Conservation (phyloP, 1,284 basidiomycete genomes). For the Ceratobasidium sp. region DNA sequence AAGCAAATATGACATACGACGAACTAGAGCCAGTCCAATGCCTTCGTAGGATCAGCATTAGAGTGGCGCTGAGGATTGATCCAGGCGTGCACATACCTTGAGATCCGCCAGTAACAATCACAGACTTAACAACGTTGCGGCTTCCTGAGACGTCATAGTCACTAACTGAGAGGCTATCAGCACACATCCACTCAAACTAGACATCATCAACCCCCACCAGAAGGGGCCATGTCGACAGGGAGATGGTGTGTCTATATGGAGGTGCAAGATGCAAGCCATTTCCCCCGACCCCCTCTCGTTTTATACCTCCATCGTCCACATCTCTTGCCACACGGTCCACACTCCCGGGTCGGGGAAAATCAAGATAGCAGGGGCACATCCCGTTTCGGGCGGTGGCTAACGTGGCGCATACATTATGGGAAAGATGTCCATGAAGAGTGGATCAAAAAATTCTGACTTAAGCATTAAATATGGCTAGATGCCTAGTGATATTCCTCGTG, state of each 20-base stretch:
- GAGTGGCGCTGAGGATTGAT: background rate
- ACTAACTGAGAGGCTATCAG: background rate
- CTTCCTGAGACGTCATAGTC: background rate
- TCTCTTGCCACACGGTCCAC: slow-evolving; percentile 4
- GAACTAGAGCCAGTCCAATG: slow-evolving; percentile 55
- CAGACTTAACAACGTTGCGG: slow-evolving; percentile 40
- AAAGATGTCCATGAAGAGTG: background rate
- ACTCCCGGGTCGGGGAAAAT: background rate
- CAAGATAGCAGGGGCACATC: background rate
- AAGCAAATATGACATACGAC: slow-evolving; percentile 42
- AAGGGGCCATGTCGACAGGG: slow-evolving; percentile 6
- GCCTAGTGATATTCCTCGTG: background rate
- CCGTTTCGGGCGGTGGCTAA: background rate
- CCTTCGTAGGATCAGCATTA: slow-evolving; percentile 45
- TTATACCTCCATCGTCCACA: background rate
- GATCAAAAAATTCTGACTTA: background rate
- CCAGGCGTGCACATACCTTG: slow-evolving; percentile 30
- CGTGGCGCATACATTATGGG: background rate
- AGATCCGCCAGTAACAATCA: slow-evolving; percentile 51
- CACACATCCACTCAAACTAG: background rate
- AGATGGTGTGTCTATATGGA: background rate
- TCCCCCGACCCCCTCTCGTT: background rate
- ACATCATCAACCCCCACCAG: background rate
- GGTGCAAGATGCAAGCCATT: background rate
- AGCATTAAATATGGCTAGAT: slow-evolving; percentile 1